These are phyloP conservation scores for Ambispora gerdemannii DNA, from an alignment of 192 early-diverging fungal species.

Conservation along the genomic window DNA sequence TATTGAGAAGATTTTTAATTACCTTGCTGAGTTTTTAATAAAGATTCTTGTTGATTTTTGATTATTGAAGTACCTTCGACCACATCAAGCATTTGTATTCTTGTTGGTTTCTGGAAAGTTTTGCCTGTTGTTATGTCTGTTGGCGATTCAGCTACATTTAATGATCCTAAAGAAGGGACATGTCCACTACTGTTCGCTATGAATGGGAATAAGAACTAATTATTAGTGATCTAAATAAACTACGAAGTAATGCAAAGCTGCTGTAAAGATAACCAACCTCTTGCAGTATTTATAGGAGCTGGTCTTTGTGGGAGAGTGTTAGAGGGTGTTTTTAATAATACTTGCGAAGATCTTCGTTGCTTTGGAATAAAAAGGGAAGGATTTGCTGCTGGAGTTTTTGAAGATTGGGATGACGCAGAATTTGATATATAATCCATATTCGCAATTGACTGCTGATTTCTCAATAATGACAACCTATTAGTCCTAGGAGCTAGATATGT, in stretches of 20 bases:
- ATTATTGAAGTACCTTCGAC: constrained; percentile 10
- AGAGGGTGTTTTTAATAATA: neutral
- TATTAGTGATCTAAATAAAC: neutral
- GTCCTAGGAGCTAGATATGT: neutral
- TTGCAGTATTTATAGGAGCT: constrained; percentile 8
- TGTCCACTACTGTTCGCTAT: neutral
- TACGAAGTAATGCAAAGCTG: neutral
- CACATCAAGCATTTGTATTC: constrained; percentile 31
- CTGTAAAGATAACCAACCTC: neutral
- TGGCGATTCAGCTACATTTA: neutral
- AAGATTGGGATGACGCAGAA: neutral
- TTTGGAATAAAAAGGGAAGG: constrained; percentile 13
- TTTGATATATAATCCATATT: neutral
- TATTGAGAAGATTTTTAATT: neutral
- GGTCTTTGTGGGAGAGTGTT: neutral
- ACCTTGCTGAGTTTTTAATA: constrained; percentile 24
- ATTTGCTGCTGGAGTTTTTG: neutral
- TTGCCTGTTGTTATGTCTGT: constrained; percentile 24
- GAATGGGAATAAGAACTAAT: neutral
- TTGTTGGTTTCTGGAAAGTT: constrained; percentile 25
- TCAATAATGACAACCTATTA: neutral
- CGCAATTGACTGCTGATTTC: neutral
- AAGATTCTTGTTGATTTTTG: constrained; percentile 23
- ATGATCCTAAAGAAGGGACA: neutral
- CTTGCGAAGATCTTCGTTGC: neutral